phyloP scores from a whole-genome alignment of 163 green algal species.

The Chlamydomonas reinhardtii region DNA sequence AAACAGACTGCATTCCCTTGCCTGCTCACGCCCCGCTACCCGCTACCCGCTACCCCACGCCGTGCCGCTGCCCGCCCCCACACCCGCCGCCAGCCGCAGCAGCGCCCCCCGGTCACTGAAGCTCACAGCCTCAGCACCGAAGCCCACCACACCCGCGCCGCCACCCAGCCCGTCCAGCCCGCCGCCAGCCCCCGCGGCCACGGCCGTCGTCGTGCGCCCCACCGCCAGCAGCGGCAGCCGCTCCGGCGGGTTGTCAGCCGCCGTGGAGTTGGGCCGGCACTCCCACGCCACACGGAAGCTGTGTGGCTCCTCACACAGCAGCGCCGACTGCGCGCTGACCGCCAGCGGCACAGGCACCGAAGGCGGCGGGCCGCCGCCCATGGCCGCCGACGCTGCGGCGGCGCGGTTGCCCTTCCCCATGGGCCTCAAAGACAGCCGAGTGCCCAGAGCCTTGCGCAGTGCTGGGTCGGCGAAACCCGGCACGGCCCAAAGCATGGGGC shows the following conservation, averaged over 20 bases:
- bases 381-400: not conserved
- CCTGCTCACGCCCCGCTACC: too few species aligned
- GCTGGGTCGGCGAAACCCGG: constrained; percentile 35
- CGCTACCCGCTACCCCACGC: too few species aligned
- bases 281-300: constrained; percentile 41
- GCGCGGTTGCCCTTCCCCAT: not conserved
- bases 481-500: constrained; percentile 33
- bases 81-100: too few species aligned
- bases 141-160: too few species aligned
- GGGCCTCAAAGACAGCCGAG: not conserved
- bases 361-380: constrained; percentile 23
- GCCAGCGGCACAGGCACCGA: constrained; percentile 40
- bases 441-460: constrained; percentile 31
- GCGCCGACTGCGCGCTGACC: not conserved
- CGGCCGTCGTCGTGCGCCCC: not conserved
- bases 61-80: too few species aligned
- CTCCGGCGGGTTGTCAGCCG: constrained; percentile 31
- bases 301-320: constrained; percentile 41
- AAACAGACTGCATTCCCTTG: too few species aligned
- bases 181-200: too few species aligned
- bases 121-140: too few species aligned
- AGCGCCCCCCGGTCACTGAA: too few species aligned
- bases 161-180: too few species aligned
- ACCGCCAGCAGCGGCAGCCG: constrained; percentile 47
- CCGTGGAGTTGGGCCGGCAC: constrained; percentile 40